These are phyloP conservation scores for Ilyonectria robusta DNA, from an alignment of 2,329 filamentous ascomycete genomes.

Conservation along the genomic window DNA sequence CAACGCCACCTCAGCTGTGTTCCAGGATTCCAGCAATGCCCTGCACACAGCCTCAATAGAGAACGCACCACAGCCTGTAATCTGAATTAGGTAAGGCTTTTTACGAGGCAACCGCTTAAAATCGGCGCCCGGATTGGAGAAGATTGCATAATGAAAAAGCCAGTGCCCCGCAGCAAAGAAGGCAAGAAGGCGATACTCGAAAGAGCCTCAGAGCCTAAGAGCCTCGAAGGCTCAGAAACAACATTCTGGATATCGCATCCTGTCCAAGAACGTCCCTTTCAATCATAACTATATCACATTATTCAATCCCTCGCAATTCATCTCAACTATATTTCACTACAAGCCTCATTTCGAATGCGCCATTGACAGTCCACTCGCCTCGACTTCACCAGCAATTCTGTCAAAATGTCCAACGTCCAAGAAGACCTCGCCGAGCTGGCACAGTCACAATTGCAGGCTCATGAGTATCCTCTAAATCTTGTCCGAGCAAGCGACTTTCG, in stretches of 20 bases:
- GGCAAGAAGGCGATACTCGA: too few relatives aligned
- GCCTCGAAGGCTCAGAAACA: too few relatives aligned
- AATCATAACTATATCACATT: too few relatives aligned
- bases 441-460: neutral
- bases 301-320: too few relatives aligned
- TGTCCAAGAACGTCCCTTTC: too few relatives aligned
- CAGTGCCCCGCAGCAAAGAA: neutral
- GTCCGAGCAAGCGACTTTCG: constrained; percentile 13
- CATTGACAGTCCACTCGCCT: neutral
- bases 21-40: neutral
- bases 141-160: neutral
- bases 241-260: too few relatives aligned
- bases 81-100: neutral
- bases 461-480: constrained; percentile 22
- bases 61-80: neutral
- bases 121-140: neutral
- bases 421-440: too few relatives aligned
- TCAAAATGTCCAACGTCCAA: neutral
- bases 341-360: too few relatives aligned
- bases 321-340: too few relatives aligned
- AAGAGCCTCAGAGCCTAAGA: too few relatives aligned
- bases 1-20: neutral
- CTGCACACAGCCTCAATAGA: neutral
- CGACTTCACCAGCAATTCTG: neutral
- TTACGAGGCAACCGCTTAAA: neutral